phyloP scores from a whole-genome alignment of 164 flowering plant genomes.

The Dillenia turbinata region DNA sequence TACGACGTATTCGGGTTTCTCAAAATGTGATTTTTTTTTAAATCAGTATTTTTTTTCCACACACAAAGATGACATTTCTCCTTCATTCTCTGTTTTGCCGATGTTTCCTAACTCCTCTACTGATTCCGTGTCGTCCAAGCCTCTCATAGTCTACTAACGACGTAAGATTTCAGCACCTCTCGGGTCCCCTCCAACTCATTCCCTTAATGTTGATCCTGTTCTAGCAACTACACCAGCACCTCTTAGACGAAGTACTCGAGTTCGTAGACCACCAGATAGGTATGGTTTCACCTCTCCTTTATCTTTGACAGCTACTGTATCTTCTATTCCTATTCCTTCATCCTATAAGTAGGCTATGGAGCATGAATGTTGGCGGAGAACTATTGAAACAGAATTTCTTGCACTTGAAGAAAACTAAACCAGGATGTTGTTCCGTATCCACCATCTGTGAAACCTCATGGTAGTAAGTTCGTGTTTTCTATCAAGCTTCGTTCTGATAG shows the following conservation, averaged over 20 bases:
- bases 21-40: not conserved
- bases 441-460: not conserved
- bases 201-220: no score
- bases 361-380: slow-evolving; percentile 5
- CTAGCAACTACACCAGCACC: no score
- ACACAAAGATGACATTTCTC: not conserved
- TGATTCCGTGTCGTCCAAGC: no score
- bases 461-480: not conserved
- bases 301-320: not conserved
- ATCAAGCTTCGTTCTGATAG: no score
- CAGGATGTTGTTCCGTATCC: not conserved
- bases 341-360: not conserved
- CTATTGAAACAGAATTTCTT: not conserved
- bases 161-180: no score
- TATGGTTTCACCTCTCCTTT: slow-evolving; percentile 3
- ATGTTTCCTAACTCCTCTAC: no score
- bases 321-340: not conserved
- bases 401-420: not conserved
- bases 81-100: not conserved
- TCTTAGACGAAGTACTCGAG: no score
- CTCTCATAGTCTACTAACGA: no score
- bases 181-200: no score
- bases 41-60: slow-evolving; percentile 2
- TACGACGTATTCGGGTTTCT: no score
- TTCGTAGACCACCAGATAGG: not conserved